Evolutionary conservation across 2,329 filamentous ascomycete species (phyloP).

Genomic region (Chaetomium sp.): DNA sequence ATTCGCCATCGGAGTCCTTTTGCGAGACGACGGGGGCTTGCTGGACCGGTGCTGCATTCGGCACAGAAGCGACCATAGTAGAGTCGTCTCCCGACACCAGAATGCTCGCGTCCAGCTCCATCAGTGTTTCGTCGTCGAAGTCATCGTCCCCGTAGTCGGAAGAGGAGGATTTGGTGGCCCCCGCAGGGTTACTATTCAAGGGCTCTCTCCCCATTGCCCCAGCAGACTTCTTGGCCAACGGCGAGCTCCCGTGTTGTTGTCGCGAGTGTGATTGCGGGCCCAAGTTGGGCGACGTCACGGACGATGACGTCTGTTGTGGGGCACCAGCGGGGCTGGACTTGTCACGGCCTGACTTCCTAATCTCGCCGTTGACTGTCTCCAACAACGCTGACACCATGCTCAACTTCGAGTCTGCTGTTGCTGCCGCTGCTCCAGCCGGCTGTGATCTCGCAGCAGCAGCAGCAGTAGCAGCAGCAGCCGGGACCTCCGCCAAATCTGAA

Average conservation of each 20-base stretch:
- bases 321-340: too few relatives aligned
- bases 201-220: neutral
- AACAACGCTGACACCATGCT: slow-evolving; percentile 57
- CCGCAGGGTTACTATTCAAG: neutral
- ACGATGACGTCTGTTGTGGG: too few relatives aligned
- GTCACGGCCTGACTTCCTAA: slow-evolving; percentile 33
- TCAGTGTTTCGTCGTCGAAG: slow-evolving; percentile 51
- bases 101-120: slow-evolving; percentile 45
- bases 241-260: slow-evolving; percentile 11
- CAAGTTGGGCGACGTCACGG: neutral
- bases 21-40: slow-evolving; percentile 9
- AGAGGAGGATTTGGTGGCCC: slow-evolving; percentile 21
- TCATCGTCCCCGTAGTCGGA: slow-evolving; percentile 43
- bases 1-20: slow-evolving; percentile 45
- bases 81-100: slow-evolving; percentile 23
- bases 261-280: slow-evolving; percentile 1
- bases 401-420: slow-evolving; percentile 44
- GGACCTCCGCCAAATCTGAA: slow-evolving; percentile 23
- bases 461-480: slow-evolving; percentile 14
- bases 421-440: slow-evolving; percentile 21
- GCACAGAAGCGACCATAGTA: slow-evolving; percentile 10
- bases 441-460: slow-evolving; percentile 33
- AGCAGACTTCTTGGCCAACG: slow-evolving; percentile 15
- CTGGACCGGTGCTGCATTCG: slow-evolving; percentile 2
- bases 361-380: slow-evolving; percentile 55